Conservation (phyloP, 2,329 filamentous ascomycete genomes). For the Verticillium klebahnii region DNA sequence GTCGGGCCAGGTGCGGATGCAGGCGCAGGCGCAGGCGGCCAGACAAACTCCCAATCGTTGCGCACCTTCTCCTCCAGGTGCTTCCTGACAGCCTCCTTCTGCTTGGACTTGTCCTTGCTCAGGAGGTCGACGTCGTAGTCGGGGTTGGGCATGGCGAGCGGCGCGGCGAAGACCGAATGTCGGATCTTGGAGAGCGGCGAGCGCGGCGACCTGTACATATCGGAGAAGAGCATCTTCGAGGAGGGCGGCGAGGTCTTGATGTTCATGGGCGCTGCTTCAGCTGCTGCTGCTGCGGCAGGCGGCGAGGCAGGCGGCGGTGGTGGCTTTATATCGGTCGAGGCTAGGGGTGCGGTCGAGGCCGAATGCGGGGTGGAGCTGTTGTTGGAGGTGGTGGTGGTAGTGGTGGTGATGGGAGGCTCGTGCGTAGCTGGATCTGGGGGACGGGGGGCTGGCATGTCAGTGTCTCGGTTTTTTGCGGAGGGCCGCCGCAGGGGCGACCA, state of each 20-base stretch:
- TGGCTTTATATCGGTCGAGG: neutral
- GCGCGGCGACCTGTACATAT: conserved; percentile 53
- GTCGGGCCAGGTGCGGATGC: neutral
- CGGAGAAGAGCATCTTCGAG: conserved; percentile 52
- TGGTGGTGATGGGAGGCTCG: neutral
- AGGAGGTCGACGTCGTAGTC: conserved; percentile 57
- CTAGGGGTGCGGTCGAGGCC: neutral
- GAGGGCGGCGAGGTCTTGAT: conserved; percentile 8
- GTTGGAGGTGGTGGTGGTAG: neutral
- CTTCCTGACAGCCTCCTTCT: conserved; percentile 58
- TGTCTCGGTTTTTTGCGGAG: neutral
- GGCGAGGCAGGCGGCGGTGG: neutral
- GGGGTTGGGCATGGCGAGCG: conserved; percentile 22
- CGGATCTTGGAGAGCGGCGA: conserved; percentile 49
- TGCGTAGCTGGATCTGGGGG: neutral
- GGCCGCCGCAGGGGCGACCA: neutral
- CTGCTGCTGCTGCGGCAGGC: neutral
- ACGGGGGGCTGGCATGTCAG: neutral
- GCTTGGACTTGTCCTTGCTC: conserved; percentile 56
- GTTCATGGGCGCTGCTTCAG: neutral
- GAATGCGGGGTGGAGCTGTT: neutral
- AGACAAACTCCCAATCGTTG: conserved; percentile 57
- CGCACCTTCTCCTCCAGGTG: conserved; percentile 50
- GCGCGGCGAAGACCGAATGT: conserved; percentile 19
- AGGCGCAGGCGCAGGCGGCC: conserved; percentile 34